phyloP scores from a whole-genome alignment of 306 rosid species.

The Pterocarpus santalinus region DNA sequence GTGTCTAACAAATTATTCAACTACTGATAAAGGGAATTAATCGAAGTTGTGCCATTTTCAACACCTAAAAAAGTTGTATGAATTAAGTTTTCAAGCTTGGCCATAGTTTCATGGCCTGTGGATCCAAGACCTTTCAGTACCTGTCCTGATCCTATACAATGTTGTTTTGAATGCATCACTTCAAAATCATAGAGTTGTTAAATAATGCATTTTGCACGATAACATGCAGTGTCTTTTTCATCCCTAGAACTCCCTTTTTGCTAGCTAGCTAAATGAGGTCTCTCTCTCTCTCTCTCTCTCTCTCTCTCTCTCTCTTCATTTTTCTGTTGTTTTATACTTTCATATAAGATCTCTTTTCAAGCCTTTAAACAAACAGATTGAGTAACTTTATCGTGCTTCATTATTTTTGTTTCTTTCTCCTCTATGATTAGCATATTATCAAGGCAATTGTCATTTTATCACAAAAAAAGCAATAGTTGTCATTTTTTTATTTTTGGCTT shows the following conservation, averaged over 20 bases:
- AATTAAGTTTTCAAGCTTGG: slow-evolving; percentile 37
- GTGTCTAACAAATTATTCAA: slow-evolving; percentile 50
- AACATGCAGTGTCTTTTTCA: slow-evolving; percentile 42
- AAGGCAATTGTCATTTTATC: not conserved
- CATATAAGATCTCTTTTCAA: not conserved
- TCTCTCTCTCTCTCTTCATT: not conserved
- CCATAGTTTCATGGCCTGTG: slow-evolving; percentile 31
- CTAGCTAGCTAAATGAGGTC: not conserved
- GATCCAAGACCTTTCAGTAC: slow-evolving; percentile 39
- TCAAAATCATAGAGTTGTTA: slow-evolving; percentile 16
- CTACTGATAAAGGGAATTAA: slow-evolving; percentile 39
- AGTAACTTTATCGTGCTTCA: slow-evolving; percentile 25
- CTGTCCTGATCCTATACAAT: slow-evolving; percentile 31
- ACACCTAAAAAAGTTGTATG: slow-evolving; percentile 50
- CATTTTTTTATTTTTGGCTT: not conserved
- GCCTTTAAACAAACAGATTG: slow-evolving; percentile 3
- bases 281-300: not conserved
- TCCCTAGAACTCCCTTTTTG: slow-evolving; percentile 1
- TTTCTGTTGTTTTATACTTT: not conserved
- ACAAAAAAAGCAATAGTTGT: not conserved
- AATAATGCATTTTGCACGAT: slow-evolving; percentile 50
- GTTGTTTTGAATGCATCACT: slow-evolving; percentile 38
- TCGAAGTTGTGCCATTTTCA: slow-evolving; percentile 47
- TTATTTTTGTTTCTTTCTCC: slow-evolving; percentile 22
- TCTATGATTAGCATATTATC: slow-evolving; percentile 35